These are phyloP conservation scores for Pseudophaeomoniella oleicola DNA, from an alignment of 2,329 filamentous ascomycete species.

Conservation along the genomic window DNA sequence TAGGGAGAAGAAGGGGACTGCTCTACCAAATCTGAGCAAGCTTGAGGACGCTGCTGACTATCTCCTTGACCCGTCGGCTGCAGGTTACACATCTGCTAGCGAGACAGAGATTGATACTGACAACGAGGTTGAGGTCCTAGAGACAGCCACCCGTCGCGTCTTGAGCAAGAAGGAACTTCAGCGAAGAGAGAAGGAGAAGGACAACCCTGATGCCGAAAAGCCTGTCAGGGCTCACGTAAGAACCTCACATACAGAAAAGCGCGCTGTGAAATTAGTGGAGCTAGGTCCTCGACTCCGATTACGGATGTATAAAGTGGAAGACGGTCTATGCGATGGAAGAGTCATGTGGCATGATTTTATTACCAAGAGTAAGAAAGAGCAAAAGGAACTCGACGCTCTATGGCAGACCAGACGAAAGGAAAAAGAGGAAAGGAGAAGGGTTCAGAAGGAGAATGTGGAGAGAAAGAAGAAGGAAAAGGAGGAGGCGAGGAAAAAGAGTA, in stretches of 20 bases:
- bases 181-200: conserved; percentile 30
- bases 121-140: conserved; percentile 77
- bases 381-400: conserved; percentile 62
- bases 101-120: conserved; percentile 91
- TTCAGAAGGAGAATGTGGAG: conserved; percentile 84
- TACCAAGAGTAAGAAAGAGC: conserved; percentile 65
- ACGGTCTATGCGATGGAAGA: conserved; percentile 77
- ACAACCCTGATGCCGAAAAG: conserved; percentile 20
- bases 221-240: conserved; percentile 16
- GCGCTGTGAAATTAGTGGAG: conserved; percentile 78
- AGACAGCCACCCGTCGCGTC: conserved; percentile 38
- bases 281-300: conserved; percentile 81
- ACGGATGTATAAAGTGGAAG: conserved; percentile 87
- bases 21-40: conserved; percentile 75
- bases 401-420: conserved; percentile 68
- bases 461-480: conserved; percentile 57
- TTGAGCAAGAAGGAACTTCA: conserved; percentile 35
- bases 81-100: conserved; percentile 83
- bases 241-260: conserved; percentile 15
- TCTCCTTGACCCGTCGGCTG: conserved; percentile 63
- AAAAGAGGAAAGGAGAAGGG: conserved; percentile 66
- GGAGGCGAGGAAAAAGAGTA: conserved; percentile 26
- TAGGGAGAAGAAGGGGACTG: conserved; percentile 40
- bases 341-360: conserved; percentile 98
- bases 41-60: conserved; percentile 91